Evolutionary conservation across 75 land plant genomes (phyloP).

Genomic region (Picea sitchensis): DNA sequence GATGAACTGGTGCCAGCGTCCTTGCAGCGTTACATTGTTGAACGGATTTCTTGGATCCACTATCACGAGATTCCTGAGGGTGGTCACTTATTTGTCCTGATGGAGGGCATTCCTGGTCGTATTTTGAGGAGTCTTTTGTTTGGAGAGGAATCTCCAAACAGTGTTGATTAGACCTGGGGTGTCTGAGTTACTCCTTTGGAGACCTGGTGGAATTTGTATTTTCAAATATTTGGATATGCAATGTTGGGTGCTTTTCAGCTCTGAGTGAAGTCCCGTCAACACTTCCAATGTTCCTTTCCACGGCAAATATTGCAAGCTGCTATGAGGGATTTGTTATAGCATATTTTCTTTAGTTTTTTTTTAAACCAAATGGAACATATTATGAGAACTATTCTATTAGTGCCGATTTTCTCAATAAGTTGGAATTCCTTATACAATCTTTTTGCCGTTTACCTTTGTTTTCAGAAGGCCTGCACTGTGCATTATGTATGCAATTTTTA

Average conservation of each 20-base stretch:
- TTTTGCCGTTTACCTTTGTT: no score
- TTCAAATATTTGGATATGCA: not conserved
- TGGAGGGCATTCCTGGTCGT: conserved; percentile 35
- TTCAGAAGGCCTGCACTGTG: no score
- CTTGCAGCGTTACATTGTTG: conserved; percentile 27
- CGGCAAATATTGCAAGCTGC: not conserved
- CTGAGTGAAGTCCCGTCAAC: no score
- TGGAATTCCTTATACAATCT: no score
- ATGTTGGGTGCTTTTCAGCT: not conserved
- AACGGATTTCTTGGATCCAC: conserved; percentile 42
- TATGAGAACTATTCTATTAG: no score
- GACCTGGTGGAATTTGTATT: not conserved
- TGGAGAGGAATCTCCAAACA: conserved; percentile 22
- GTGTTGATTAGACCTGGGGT: not conserved
- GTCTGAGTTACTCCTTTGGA: not conserved
- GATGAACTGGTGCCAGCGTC: conserved; percentile 44
- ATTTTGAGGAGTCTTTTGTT: conserved; percentile 46
- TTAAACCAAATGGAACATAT: no score
- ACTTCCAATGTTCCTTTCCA: not conserved
- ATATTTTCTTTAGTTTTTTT: no score
- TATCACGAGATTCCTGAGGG: conserved; percentile 67
- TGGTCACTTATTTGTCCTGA: conserved; percentile 56
- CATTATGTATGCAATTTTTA: no score
- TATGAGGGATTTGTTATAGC: no score
- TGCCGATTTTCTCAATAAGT: no score